phyloP scores from a whole-genome alignment of 2,329 filamentous ascomycete genomes.

The Epicoccum sorghinum region DNA sequence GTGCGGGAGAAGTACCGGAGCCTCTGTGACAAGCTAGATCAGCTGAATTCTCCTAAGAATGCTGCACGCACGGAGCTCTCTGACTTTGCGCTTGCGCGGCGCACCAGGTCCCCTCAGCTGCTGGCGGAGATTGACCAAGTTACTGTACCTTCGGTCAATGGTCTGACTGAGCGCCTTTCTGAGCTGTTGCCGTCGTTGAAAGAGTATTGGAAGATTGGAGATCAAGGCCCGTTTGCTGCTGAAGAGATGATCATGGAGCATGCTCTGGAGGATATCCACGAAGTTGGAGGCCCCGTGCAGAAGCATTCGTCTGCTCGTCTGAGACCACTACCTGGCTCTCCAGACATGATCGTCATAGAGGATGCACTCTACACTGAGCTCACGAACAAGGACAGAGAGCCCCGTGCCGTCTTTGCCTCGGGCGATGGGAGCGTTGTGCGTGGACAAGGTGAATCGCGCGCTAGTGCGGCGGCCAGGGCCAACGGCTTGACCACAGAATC shows the following conservation, averaged over 20 bases:
- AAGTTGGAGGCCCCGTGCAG: constrained; percentile 34
- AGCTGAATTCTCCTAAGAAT: constrained; percentile 30
- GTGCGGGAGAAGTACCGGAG: constrained; percentile 54
- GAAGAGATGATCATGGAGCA: constrained; percentile 49
- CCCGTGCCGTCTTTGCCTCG: constrained; percentile 6
- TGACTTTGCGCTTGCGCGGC: constrained; percentile 23
- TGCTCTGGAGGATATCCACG: constrained; percentile 39
- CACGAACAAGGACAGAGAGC: constrained; percentile 27
- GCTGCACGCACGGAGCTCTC: constrained; percentile 17
- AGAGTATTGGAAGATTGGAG: constrained; percentile 47
- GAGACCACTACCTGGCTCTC: constrained; percentile 41
- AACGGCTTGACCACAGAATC: constrained; percentile 19
- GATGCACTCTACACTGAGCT: constrained; percentile 44
- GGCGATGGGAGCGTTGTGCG: constrained; percentile 11
- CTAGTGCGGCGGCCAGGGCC: constrained; percentile 11
- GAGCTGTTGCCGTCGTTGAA: constrained; percentile 53
- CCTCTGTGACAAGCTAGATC: constrained; percentile 53
- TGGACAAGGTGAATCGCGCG: constrained; percentile 19
- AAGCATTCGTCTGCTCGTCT: constrained; percentile 45
- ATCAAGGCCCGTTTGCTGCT: constrained; percentile 40
- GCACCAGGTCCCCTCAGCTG: constrained; percentile 50
- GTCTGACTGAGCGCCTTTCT: constrained; percentile 54
- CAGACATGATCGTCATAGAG: constrained; percentile 40
- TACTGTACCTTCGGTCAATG: constrained; percentile 54
- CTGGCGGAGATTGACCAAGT: constrained; percentile 54